Conservation (phyloP, 116 monocot species). For the Dioscorea cayenensis region DNA sequence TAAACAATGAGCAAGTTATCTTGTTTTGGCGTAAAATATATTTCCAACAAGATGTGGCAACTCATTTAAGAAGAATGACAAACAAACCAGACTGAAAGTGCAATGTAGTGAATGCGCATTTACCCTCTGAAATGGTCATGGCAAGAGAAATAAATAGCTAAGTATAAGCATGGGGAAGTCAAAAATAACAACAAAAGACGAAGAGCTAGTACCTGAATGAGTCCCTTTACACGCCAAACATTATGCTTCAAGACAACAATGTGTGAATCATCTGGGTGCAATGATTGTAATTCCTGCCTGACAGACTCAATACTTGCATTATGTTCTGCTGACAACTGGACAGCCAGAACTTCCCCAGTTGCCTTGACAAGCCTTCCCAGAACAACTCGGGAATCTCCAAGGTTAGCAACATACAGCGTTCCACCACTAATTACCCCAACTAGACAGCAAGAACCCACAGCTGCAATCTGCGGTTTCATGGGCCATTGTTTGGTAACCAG, state of each 20-base stretch:
- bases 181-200: background rate
- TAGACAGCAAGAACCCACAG: constrained; percentile 55
- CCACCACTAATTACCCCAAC: constrained; percentile 38
- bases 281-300: constrained; percentile 42
- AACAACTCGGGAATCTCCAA: constrained; percentile 50
- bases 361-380: constrained; percentile 47
- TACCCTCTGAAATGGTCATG: background rate
- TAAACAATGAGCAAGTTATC: background rate
- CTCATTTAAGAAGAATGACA: background rate
- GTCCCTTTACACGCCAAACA: constrained; percentile 75
- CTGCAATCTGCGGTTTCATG: constrained; percentile 47
- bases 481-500: constrained; percentile 43
- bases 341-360: constrained; percentile 55
- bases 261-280: constrained; percentile 65
- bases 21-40: too few relatives aligned
- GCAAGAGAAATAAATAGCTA: background rate
- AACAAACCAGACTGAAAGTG: too few relatives aligned
- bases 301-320: constrained; percentile 53
- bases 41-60: background rate
- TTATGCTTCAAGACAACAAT: constrained; percentile 68
- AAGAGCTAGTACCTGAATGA: constrained; percentile 48
- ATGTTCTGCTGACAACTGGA: constrained; percentile 60
- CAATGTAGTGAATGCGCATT: background rate
- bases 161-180: background rate
- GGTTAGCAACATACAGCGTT: constrained; percentile 39